Conservation (phyloP, 139 green algal genomes). For the Micromonas pusilla region DNA sequence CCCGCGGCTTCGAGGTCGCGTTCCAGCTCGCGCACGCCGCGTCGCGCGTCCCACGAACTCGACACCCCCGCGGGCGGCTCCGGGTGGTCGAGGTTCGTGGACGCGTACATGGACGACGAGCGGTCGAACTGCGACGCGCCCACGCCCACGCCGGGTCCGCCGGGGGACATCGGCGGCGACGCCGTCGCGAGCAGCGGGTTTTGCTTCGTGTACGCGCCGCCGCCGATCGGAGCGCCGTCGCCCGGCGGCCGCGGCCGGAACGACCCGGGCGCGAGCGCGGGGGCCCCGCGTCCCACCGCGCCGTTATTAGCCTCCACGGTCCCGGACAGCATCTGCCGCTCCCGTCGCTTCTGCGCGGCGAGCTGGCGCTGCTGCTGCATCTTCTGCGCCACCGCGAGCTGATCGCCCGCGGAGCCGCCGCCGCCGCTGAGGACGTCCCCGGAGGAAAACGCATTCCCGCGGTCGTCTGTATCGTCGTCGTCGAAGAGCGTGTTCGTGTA, state of each 20-base stretch:
- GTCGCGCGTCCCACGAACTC: neutral
- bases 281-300: too few species aligned
- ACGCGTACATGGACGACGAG: too few species aligned
- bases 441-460: neutral
- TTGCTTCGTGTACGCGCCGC: too few species aligned
- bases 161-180: too few species aligned
- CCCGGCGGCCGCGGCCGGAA: too few species aligned
- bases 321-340: neutral
- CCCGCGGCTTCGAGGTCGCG: constrained; percentile 41
- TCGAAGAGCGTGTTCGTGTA: neutral
- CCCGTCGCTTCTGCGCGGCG: neutral
- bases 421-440: neutral
- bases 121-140: too few species aligned
- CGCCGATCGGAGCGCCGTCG: too few species aligned
- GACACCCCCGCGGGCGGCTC: neutral
- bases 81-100: too few species aligned
- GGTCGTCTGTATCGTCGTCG: neutral
- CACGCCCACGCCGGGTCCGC: too few species aligned
- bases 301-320: neutral
- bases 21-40: constrained; percentile 31
- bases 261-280: too few species aligned
- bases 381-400: neutral
- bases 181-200: too few species aligned
- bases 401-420: neutral
- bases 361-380: neutral